Evolutionary conservation across 768 basidiomycete species (phyloP).

Genomic region (Cystobasidium ongulense): DNA sequence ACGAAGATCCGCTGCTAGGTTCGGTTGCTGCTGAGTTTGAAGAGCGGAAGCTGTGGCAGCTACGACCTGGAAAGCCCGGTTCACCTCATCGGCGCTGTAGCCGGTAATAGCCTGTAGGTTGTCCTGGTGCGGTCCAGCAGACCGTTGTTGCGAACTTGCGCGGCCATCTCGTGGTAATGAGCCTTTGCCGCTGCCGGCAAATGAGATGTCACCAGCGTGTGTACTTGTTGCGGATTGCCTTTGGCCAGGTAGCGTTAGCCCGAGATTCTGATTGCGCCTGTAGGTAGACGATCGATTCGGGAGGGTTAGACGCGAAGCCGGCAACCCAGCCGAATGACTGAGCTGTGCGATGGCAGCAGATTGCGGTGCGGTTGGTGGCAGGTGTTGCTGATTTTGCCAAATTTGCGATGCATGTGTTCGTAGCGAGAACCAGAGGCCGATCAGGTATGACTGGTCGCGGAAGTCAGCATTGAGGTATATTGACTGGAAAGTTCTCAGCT

Average conservation of each 20-base stretch:
- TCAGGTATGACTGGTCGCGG: conserved; percentile 70
- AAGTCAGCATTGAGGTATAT: not conserved
- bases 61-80: conserved; percentile 59
- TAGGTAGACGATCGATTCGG: conserved; percentile 43
- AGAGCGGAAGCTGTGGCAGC: conserved; percentile 87
- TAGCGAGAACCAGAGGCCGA: conserved; percentile 97
- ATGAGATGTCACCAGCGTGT: conserved; percentile 1
- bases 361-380: conserved; percentile 31
- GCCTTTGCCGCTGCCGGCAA: not conserved
- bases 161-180: not conserved
- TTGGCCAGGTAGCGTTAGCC: conserved; percentile 43
- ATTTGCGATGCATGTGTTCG: conserved; percentile 96
- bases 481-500: not conserved
- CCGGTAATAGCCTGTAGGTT: conserved; percentile 44
- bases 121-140: not conserved
- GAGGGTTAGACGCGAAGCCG: conserved; percentile 5
- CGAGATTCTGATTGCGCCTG: conserved; percentile 44
- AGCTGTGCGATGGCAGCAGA: conserved; percentile 9
- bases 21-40: conserved; percentile 55
- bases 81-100: conserved; percentile 79
- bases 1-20: conserved; percentile 16
- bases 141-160: not conserved
- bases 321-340: conserved; percentile 39
- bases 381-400: conserved; percentile 81
- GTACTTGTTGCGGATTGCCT: conserved; percentile 29